Evolutionary conservation across 2,329 filamentous ascomycete genomes (phyloP).

Genomic region (Cordyceps cateniannulata): DNA sequence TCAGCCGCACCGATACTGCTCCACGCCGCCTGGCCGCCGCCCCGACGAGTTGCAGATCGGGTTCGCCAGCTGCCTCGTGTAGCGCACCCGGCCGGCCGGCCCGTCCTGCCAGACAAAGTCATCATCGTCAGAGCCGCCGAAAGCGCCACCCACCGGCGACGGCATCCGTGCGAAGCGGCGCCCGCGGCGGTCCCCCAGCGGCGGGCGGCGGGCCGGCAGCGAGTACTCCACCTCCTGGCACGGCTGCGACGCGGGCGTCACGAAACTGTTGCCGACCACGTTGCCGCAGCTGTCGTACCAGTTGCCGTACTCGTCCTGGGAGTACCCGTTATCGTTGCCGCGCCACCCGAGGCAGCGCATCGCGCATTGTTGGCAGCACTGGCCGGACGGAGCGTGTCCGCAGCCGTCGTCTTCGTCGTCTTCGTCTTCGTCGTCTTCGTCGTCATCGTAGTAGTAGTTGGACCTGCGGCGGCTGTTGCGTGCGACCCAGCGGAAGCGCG

Average conservation of each 20-base stretch:
- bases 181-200: not conserved
- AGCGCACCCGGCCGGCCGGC: not conserved
- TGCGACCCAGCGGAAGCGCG: not conserved
- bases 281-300: not conserved
- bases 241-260: not conserved
- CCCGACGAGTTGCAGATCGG: not conserved
- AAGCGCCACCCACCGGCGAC: not conserved
- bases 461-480: too few species aligned
- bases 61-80: not conserved
- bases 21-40: not conserved
- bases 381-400: not conserved
- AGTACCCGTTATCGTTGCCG: not conserved
- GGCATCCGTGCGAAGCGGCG: not conserved
- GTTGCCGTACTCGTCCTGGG: not conserved
- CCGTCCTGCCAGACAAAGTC: not conserved
- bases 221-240: not conserved
- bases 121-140: not conserved
- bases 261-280: too few species aligned
- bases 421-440: not conserved
- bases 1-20: not conserved
- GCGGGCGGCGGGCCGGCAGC: not conserved
- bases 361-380: not conserved
- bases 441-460: not conserved
- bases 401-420: not conserved
- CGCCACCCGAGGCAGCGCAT: not conserved